phyloP scores from a whole-genome alignment of 106 monocot species.

The Phalaenopsis equestris region DNA sequence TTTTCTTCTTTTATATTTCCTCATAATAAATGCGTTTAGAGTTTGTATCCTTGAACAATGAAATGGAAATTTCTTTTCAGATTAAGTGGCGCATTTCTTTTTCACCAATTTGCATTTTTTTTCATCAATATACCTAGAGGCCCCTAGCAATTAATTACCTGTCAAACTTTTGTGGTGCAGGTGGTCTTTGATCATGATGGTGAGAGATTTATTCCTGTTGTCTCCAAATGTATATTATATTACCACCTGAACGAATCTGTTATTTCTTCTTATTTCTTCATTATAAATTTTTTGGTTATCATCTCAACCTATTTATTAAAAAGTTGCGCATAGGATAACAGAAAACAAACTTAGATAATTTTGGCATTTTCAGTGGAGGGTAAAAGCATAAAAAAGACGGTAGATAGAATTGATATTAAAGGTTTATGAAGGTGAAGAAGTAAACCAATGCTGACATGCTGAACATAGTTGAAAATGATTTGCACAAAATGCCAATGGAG shows the following conservation, averaged over 20 bases:
- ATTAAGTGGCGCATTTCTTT: not conserved
- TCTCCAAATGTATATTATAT: slow-evolving; percentile 13
- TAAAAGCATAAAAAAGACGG: not conserved
- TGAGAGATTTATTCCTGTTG: slow-evolving; percentile 39
- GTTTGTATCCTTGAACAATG: not conserved
- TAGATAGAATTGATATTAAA: not conserved
- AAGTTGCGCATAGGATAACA: not conserved
- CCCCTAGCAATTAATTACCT: not conserved
- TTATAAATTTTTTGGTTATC: not conserved
- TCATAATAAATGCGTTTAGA: not conserved
- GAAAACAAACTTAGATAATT: slow-evolving; percentile 1
- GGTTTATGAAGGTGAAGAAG: not conserved
- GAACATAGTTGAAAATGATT: not conserved
- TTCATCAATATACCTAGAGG: not conserved
- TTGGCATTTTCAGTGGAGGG: not conserved
- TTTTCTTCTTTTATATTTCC: not conserved
- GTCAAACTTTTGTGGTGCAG: slow-evolving; percentile 44
- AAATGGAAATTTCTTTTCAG: not conserved
- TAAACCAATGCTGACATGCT: not conserved
- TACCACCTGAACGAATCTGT: not conserved
- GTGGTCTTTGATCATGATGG: slow-evolving; percentile 99
- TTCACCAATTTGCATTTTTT: not conserved
- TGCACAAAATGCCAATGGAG: not conserved
- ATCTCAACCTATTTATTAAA: not conserved
- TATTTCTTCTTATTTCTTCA: not conserved